Evolutionary conservation across 192 early-diverging fungal genomes (phyloP), one percentile per base, ranked within the genome.

Genomic region (Backusella circina): DNA sequence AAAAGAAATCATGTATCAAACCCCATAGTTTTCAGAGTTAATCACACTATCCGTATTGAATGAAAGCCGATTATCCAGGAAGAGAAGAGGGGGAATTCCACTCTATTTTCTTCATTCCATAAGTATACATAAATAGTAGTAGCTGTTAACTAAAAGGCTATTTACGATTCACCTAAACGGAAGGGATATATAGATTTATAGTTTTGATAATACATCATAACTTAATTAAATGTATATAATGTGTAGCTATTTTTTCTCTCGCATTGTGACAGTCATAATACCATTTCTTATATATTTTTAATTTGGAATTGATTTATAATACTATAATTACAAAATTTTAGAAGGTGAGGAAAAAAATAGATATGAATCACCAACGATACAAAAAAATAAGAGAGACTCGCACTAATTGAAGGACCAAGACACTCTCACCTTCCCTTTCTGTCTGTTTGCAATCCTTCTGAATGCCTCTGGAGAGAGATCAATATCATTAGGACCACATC

Each of bases 381-480:
- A 10, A 57, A 5, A 57, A 57, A 54, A 54, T 21, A 23, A 54
- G 1, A 54, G n/a, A n/a, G n/a, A 54, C 15, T n/a, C n/a, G n/a
- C n/a, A n/a, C 21, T 54, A 54, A 23, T 57, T 57, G 23, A 57
- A 57, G 2, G 54, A 57, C 54, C 54, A 57, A 18, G 54, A 26
- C 13, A 57, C 23, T 28, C 23, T 23, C 8, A 57, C 54, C 26
- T 57, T 57, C 26, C 54, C 54, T 26, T 57, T 21, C 2, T 61
- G 54, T 2, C 13, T 61, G 10, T 61, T 28, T 61, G 54, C 72
- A 32, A 73, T 41, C 13, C 38, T 64, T 2, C 39, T 35, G 15
- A 73, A 73, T 21, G 72, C 72, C 39, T 54, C 51, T 37, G 72
- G 72, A n/a, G 72, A 73, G 33, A 75, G 74, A 67, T 75, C 74